Percentiles rank a stretch among this genome's conserved stretches.
phyloP scores from a whole-genome alignment of 345 rosid genomes.

The Citrus mangshanensis region DNA sequence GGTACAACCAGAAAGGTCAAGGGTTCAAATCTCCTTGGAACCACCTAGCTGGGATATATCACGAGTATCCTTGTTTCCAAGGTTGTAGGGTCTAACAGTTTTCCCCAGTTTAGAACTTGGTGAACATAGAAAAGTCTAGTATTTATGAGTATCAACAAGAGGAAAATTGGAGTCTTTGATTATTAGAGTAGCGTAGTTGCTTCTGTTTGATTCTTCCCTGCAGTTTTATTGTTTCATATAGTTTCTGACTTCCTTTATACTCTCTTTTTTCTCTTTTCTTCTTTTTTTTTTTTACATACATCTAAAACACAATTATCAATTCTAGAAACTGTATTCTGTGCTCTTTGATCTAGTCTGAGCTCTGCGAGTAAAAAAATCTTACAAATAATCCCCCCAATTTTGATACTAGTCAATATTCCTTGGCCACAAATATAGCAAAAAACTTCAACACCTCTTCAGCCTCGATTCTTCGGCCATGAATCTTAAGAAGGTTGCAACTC shows the following conservation, averaged over 20 bases:
- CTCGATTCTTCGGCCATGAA: not conserved
- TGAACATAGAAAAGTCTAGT: not conserved
- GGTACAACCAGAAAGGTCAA: not conserved
- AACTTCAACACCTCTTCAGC: conserved; percentile 4
- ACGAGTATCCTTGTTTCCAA: not conserved
- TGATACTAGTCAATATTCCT: conserved; percentile 13
- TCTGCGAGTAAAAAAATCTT: not conserved
- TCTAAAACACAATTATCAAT: not conserved
- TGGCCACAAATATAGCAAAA: conserved; percentile 5
- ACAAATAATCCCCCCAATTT: conserved; percentile 3
- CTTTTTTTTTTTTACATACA: not conserved
- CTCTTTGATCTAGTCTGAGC: conserved; percentile 4
- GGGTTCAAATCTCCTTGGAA: not conserved
- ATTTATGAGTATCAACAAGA: not conserved
- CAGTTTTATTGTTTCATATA: not conserved
- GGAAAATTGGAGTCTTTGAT: not conserved
- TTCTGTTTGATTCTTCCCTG: not conserved
- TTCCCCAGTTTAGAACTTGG: not conserved
- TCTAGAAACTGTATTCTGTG: conserved; percentile 7
- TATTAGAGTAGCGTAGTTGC: not conserved
- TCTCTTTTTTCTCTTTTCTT: not conserved
- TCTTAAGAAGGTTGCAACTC: conserved; percentile 14
- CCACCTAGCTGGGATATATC: not conserved
- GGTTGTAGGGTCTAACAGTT: not conserved
- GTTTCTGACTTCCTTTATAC: not conserved